Evolutionary conservation across 805 yeast genomes (phyloP), one percentile per base, ranked within the genome.

Genomic region (Sugiyamaella valdiviana): DNA sequence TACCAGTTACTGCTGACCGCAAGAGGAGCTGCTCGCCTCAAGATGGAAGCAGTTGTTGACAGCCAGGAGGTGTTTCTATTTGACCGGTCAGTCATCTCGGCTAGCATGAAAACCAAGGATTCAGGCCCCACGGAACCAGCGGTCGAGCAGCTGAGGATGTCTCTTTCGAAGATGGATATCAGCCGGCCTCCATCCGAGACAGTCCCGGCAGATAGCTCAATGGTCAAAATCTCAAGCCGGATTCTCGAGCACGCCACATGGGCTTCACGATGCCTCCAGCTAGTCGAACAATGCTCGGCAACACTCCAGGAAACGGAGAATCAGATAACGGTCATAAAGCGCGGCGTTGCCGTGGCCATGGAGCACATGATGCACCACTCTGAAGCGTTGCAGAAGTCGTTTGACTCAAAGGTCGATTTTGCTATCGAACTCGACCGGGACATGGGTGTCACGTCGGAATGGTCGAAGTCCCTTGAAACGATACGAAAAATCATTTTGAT

Each of bases 1-100:
- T 40, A 53, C 43, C 59, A 65, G 50, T 53, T 65, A 36, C 50
- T 65, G 38, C 56, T 65, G 39, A 51, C 57, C 12, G 51, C 55
- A 6, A 57, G 62, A 9, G 50, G 55, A 19, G 65, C 63, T 24
- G 62, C 61, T 35, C 64, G 55, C 40, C 54, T 65, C 12, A 56
- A 53, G 46, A 53, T 56, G 23, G 60, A 57, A 36, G 23, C 54
- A n/a, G 39, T 57, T n/a, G 57, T 47, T 7, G 56, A 52, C 24
- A 58, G 61, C 20, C 57, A 52, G 37, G 36, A 48, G 21, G 59
- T 63, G 4, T 61, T 54, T 40, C 45, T 62, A 16, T 65, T 56
- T 46, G 66, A 61, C 43, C 54, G 49, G 26, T 48, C 50, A 7
- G 17, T 21, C 32, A 14, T 21, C 17, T 16, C 19, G 7, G 26